Evolutionary conservation across 495 filamentous ascomycete genomes (phyloP), one percentile per base, ranked within the genome.

Genomic region (Lineolata rhizophorae): DNA sequence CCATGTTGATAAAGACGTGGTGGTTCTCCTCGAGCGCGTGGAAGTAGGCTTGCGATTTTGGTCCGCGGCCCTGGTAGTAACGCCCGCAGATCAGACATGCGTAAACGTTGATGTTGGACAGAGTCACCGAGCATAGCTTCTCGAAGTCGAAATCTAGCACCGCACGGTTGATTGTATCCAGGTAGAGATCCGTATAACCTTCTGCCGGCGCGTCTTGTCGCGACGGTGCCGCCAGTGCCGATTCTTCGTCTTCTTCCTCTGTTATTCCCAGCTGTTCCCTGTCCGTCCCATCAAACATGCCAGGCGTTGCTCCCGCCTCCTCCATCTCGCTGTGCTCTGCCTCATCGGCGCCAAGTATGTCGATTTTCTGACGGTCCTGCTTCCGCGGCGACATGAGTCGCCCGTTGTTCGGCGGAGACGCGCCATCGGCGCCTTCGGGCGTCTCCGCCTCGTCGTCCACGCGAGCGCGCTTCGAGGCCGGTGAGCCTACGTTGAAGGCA

Each of bases 51-150:
- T 93, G 73, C 29, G 82, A 90, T 41, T 91, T 91, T 9, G 77
- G 77, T 1, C 87, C 87, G 41, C 90, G 67, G 13, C 87, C 87
- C 49, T 93, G 83, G 51, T 76, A 99, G 58, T 95, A 99, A 59
- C 87, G 92, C 18, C 87, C 90, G 49, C 87, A 99, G 0, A 95
- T 80, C 15, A 99, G 64, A 46, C 87, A 99, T 2, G 90, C 87
- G 51, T 99, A 99, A 31, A 99, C 84, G 43, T 99, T 95, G 57
- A 94, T 94, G 47, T 94, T 95, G 14, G 83, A 91, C 6, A 99
- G 59, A 16, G 78, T 85, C 40, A 95, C 61, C 2, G 90, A 95
- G 58, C 87, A 99, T 13, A 91, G 67, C 61, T 95, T 95, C 46
- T 95, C 85, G 50, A 99, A 99, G 50, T 99, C 87, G 45, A 91